Conservation (phyloP, 306 rosid species). For the Vigna reflexopilosa region DNA sequence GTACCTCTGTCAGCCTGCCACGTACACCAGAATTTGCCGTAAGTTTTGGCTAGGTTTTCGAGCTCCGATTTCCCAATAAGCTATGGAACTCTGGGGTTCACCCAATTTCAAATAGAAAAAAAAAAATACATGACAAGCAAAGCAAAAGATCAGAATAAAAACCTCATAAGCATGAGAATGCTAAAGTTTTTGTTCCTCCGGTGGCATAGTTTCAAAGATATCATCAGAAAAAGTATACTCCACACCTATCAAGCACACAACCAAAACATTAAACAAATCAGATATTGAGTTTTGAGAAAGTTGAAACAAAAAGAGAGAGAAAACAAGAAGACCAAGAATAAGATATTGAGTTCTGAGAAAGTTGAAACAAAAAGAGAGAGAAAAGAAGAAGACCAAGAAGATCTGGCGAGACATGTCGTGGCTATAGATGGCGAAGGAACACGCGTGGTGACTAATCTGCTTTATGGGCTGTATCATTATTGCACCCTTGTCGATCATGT, state of each 20-base stretch:
- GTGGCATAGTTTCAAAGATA: slow-evolving; percentile 63
- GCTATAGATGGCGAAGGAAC: slow-evolving; percentile 67
- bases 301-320: neutral
- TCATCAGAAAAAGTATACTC: slow-evolving; percentile 65
- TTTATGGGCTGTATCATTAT: slow-evolving; percentile 64
- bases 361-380: too few relatives aligned
- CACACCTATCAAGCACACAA: slow-evolving; percentile 50
- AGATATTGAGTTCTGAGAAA: too few relatives aligned
- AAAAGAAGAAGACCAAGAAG: slow-evolving; percentile 56
- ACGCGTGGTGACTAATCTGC: slow-evolving; percentile 55
- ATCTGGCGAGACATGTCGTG: slow-evolving; percentile 74
- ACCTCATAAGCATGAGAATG: slow-evolving; percentile 91
- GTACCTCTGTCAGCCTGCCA: slow-evolving; percentile 93
- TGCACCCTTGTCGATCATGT: slow-evolving; percentile 65
- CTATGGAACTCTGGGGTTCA: slow-evolving; percentile 74
- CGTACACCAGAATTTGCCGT: slow-evolving; percentile 94
- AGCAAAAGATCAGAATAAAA: neutral
- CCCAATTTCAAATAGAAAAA: slow-evolving; percentile 29
- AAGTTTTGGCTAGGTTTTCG: slow-evolving; percentile 64
- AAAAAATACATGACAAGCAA: too few relatives aligned
- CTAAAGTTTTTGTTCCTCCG: slow-evolving; percentile 83
- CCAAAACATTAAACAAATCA: neutral
- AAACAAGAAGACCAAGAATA: neutral
- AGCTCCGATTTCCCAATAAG: slow-evolving; percentile 67
- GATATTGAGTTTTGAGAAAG: neutral